Evolutionary conservation across 2,329 filamentous ascomycete genomes (phyloP).

Genomic region (Neophaeococcomyces aloes): DNA sequence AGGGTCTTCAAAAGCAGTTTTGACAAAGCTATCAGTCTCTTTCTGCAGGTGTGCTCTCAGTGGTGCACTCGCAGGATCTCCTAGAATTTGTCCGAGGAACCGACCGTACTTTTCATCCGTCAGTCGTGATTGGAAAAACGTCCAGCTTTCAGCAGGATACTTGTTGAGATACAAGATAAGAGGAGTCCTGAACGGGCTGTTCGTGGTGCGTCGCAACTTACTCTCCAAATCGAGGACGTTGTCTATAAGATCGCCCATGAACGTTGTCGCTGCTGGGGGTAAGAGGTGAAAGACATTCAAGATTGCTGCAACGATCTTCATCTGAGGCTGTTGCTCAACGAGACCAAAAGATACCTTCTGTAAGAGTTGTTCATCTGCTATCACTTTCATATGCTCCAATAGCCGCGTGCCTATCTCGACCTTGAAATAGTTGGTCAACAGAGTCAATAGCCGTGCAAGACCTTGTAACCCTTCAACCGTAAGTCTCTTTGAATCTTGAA

Average conservation of each 20-base stretch:
- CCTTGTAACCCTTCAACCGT: constrained; percentile 85
- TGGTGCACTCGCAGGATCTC: constrained; percentile 60
- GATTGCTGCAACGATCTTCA: constrained; percentile 91
- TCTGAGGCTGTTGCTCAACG: constrained; percentile 81
- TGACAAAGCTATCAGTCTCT: constrained; percentile 62
- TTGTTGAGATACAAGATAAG: constrained; percentile 88
- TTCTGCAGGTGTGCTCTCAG: constrained; percentile 64
- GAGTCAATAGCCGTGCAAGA: constrained; percentile 72
- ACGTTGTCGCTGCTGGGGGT: constrained; percentile 76
- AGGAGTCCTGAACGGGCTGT: constrained; percentile 82
- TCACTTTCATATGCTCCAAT: constrained; percentile 85
- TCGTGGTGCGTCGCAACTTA: constrained; percentile 71
- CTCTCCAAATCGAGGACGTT: constrained; percentile 82
- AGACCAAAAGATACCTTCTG: constrained; percentile 91
- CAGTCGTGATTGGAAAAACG: constrained; percentile 65
- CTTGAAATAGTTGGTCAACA: constrained; percentile 97
- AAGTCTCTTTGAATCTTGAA: constrained; percentile 85
- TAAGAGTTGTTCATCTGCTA: constrained; percentile 68
- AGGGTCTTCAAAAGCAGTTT: constrained; percentile 53
- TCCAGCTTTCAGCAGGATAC: constrained; percentile 81
- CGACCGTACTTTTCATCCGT: constrained; percentile 80
- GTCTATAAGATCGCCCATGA: constrained; percentile 82
- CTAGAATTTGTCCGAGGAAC: constrained; percentile 78
- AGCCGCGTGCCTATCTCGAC: constrained; percentile 89
- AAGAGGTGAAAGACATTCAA: constrained; percentile 97